Percentiles rank a stretch among this genome's conserved stretches.
phyloP scores from a whole-genome alignment of 2,329 filamentous ascomycete genomes.

The Juglanconis oblonga region DNA sequence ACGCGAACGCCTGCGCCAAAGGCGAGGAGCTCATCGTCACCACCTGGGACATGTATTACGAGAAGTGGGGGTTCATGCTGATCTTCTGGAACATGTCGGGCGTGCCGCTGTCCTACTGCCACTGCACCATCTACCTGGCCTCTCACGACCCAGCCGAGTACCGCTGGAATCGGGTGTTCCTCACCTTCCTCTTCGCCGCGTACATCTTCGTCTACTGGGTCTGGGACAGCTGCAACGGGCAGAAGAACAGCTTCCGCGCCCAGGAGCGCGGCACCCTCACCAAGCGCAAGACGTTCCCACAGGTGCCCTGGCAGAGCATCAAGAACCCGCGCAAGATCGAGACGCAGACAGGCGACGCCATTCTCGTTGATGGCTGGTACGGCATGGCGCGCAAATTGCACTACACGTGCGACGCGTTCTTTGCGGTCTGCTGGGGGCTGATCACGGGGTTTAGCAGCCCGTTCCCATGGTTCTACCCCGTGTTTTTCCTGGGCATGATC shows the following conservation, averaged over 20 bases:
- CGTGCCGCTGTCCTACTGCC: constrained; percentile 78
- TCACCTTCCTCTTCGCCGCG: constrained; percentile 57
- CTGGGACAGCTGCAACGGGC: constrained; percentile 79
- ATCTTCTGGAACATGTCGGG: constrained; percentile 88
- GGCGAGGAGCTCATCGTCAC: constrained; percentile 78
- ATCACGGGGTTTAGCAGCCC: constrained; percentile 77
- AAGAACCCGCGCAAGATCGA: constrained; percentile 70
- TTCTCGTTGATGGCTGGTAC: constrained; percentile 77
- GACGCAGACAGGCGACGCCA: constrained; percentile 65
- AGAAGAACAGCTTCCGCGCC: constrained; percentile 80
- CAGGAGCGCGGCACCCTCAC: constrained; percentile 63
- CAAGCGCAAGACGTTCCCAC: constrained; percentile 71
- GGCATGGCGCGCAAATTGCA: constrained; percentile 73
- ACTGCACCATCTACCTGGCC: constrained; percentile 78
- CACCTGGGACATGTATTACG: constrained; percentile 87
- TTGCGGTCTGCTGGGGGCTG: constrained; percentile 75
- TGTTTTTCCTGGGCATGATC: constrained; percentile 81
- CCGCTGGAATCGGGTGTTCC: constrained; percentile 60
- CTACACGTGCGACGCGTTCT: constrained; percentile 78
- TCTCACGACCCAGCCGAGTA: constrained; percentile 70
- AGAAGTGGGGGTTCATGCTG: constrained; percentile 87
- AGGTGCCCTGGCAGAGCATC: constrained; percentile 74
- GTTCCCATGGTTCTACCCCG: constrained; percentile 85
- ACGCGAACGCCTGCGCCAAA: constrained; percentile 79
- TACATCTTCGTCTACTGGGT: constrained; percentile 80